phyloP scores from a whole-genome alignment of 140 eudicot species.

The Ambrosia hybrid region DNA sequence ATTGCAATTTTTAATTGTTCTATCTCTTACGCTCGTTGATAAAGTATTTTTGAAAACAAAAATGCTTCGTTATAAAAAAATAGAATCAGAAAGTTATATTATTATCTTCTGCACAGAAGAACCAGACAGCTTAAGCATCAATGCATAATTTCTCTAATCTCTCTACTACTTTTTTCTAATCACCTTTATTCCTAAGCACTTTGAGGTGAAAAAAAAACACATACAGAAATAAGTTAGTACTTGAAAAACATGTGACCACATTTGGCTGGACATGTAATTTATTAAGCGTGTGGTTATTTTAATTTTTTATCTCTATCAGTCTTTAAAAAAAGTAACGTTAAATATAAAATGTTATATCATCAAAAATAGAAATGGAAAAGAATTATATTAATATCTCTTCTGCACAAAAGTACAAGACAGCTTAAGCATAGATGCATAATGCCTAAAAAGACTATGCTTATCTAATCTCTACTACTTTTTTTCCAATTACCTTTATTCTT shows the following conservation, averaged over 20 bases:
- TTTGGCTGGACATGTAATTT: too few species aligned
- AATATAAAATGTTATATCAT: slow-evolving; percentile 6
- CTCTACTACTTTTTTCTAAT: too few species aligned
- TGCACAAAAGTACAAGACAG: slow-evolving; percentile 4
- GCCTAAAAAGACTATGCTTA: slow-evolving; percentile 14
- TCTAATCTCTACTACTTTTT: neutral
- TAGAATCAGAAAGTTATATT: neutral
- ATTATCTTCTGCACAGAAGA: slow-evolving; percentile 13
- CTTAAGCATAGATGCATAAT: slow-evolving; percentile 11
- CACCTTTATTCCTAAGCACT: too few species aligned
- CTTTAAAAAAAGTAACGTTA: too few species aligned
- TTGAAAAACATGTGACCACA: too few species aligned
- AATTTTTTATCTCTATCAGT: too few species aligned
- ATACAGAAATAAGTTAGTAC: neutral
- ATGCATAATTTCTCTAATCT: too few species aligned
- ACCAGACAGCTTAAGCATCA: slow-evolving; percentile 4
- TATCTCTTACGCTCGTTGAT: neutral
- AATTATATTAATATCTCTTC: slow-evolving; percentile 3
- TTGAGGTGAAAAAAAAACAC: neutral
- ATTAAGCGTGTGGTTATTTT: too few species aligned
- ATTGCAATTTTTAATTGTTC: neutral
- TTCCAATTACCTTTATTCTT: slow-evolving; percentile 22
- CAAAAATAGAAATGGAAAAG: neutral
- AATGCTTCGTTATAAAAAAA: slow-evolving; percentile 4
- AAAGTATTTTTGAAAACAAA: slow-evolving; percentile 9